Conservation (phyloP, 2,329 filamentous ascomycete genomes). For the Exserohilum turcica region DNA sequence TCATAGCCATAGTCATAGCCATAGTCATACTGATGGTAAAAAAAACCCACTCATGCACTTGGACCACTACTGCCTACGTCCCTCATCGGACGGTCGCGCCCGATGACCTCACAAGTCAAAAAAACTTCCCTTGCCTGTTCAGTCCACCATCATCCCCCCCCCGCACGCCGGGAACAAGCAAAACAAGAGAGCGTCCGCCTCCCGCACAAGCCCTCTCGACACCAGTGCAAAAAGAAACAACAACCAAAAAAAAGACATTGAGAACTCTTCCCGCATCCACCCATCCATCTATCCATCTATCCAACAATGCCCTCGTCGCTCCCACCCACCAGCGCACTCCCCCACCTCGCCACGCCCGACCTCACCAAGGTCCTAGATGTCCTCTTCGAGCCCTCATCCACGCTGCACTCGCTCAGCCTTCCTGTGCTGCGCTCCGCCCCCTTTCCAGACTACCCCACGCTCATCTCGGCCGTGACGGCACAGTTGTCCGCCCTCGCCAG, state of each 20-base stretch:
- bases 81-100: conserved; percentile 36
- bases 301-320: conserved; percentile 49
- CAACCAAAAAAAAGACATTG: conserved; percentile 1
- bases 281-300: conserved; percentile 19
- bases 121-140: neutral
- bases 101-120: conserved; percentile 8
- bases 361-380: conserved; percentile 70
- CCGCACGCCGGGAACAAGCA: too few species aligned
- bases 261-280: too few species aligned
- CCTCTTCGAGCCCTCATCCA: conserved; percentile 81
- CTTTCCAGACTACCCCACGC: conserved; percentile 70
- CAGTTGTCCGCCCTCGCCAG: conserved; percentile 58
- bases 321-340: conserved; percentile 63
- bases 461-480: conserved; percentile 70
- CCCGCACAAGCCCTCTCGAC: too few species aligned
- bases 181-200: neutral
- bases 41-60: too few species aligned
- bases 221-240: conserved; percentile 2
- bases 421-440: conserved; percentile 65
- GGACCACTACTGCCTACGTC: too few species aligned
- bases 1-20: too few species aligned
- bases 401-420: conserved; percentile 73
- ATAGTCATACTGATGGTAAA: too few species aligned
- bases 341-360: conserved; percentile 59
- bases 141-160: neutral